Conservation (phyloP, 192 early-diverging fungal genomes). For the Rhizophagus clarus region DNA sequence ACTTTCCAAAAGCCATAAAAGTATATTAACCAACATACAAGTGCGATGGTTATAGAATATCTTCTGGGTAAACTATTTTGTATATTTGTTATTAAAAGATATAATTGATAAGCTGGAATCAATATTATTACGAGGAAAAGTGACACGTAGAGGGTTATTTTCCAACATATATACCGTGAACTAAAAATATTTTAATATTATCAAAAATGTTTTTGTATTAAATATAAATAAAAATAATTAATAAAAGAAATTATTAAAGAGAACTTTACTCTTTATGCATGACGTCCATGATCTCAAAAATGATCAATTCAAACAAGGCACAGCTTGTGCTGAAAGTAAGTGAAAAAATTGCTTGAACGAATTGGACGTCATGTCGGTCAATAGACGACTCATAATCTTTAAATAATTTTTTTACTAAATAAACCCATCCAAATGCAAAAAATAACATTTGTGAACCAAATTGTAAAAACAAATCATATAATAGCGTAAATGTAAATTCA, state of each 20-base stretch:
- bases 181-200: slow-evolving; percentile 34
- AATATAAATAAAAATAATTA: neutral
- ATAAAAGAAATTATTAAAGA: neutral
- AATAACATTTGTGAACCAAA: slow-evolving; percentile 64
- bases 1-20: slow-evolving; percentile 67
- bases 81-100: slow-evolving; percentile 55
- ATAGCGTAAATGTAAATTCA: slow-evolving; percentile 33
- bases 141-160: slow-evolving; percentile 65
- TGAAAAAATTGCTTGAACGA: slow-evolving; percentile 72
- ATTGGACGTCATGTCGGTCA: slow-evolving; percentile 41
- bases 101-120: slow-evolving; percentile 78
- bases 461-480: slow-evolving; percentile 57
- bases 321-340: slow-evolving; percentile 77
- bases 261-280: slow-evolving; percentile 56
- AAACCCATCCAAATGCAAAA: slow-evolving; percentile 73
- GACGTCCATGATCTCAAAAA: slow-evolving; percentile 78
- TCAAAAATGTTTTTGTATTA: neutral
- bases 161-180: slow-evolving; percentile 77
- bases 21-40: slow-evolving; percentile 39
- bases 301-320: slow-evolving; percentile 78
- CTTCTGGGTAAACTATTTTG: slow-evolving; percentile 34
- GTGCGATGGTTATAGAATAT: slow-evolving; percentile 36
- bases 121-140: slow-evolving; percentile 69
- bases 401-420: slow-evolving; percentile 68
- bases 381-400: slow-evolving; percentile 65